Base-by-base conservation (phyloP, 208 protist genomes). In the Leishmania lainsoni region DNA sequence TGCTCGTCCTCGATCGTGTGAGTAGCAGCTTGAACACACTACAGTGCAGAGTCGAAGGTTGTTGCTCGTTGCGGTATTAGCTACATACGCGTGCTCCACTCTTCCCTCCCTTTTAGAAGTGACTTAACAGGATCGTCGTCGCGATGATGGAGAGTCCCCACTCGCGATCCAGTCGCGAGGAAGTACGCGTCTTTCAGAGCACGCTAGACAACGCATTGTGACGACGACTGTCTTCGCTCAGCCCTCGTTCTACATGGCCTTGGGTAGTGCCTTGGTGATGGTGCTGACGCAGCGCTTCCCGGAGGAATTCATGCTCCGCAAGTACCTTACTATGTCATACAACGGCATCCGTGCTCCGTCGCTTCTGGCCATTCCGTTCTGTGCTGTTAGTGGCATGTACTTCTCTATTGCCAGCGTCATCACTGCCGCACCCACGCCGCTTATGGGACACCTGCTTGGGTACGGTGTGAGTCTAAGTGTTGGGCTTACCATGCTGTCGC, bases 121-220 rank as follows among this genome's bases (percentile, higher is more conserved):
- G 29, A 22, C 20, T 52, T 26, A 8, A 12, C 35, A 3, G 26
- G 42, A 12, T 29, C 1, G 45, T 35, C 17, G 69, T 16, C 45
- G 39, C 29, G 29, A 68, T 51, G 49, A 75, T 81, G 73, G 77
- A 81, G 51, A 71, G 65, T 17, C 49, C 75, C 17, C 79, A 76
- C 8, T 35, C 65, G 17, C 51, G 59, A 29, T 22, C 79, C 17
- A 61, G 63, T 51, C 69, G 71, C 35, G 86, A 94, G 65, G 93
- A 96, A 86, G 91, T 94, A 56, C 88, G 89, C 71, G 93, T 96
- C 56, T 96, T 96, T 71, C 91, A 93, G 80, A 93, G 90, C 35
- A 90, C 85, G 35, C 84, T 96, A 77, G 93, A 96, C 80, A 88
- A 87, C 88, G 87, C 49, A 94, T 89, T 12, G 83, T 96, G 65